Evolutionary conservation across 305 asterid species (phyloP).

Genomic region (Nicotiana rustica): DNA sequence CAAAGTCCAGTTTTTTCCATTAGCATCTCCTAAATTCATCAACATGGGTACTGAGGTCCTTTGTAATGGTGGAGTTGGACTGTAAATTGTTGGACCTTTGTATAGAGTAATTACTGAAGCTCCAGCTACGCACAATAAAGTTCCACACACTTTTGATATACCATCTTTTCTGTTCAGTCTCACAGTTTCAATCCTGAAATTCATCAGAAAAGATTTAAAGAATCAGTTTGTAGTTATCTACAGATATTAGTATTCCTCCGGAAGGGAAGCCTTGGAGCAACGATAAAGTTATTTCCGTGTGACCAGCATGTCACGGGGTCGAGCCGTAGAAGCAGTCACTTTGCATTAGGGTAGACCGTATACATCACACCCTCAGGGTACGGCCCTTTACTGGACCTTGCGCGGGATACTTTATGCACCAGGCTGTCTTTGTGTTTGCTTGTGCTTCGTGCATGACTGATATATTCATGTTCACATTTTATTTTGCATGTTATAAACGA

Average conservation of each 20-base stretch:
- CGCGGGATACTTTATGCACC: no score
- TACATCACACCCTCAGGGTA: no score
- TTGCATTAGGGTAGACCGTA: no score
- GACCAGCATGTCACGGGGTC: no score
- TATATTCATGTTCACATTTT: not conserved
- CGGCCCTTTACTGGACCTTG: no score
- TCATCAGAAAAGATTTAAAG: not conserved
- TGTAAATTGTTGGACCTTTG: conserved; percentile 95
- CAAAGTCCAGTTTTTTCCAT: conserved; percentile 86
- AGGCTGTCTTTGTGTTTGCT: no score
- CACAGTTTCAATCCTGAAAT: conserved; percentile 83
- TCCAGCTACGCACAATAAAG: conserved; percentile 89
- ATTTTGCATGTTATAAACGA: not conserved
- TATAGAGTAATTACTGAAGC: conserved; percentile 95
- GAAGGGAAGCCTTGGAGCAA: no score
- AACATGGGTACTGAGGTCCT: conserved; percentile 37
- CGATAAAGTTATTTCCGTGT: no score
- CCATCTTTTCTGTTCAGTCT: conserved; percentile 88
- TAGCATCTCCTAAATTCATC: conserved; percentile 61
- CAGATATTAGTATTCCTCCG: not conserved
- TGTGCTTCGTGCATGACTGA: not conserved
- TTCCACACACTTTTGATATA: conserved; percentile 82
- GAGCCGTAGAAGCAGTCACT: no score
- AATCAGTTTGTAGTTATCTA: not conserved
- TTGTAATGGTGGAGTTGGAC: conserved; percentile 69